Conservation (phyloP, 1,284 basidiomycete genomes). For the Omphalotus olearius region DNA sequence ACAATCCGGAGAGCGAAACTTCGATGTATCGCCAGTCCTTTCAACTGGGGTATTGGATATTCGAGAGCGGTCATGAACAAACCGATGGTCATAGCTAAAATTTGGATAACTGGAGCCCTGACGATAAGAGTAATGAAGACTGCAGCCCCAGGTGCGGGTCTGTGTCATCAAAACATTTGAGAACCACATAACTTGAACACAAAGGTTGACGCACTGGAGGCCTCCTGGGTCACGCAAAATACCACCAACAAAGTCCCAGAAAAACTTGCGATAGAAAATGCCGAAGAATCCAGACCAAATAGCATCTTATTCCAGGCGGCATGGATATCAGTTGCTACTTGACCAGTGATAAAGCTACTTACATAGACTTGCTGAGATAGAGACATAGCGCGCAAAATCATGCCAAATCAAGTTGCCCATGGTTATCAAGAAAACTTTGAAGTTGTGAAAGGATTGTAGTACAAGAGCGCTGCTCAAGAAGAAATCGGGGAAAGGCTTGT, state of each 20-base stretch:
- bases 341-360: conserved; percentile 30
- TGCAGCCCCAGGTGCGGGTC: conserved; percentile 58
- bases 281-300: conserved; percentile 79
- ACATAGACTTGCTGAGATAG: conserved; percentile 74
- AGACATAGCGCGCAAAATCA: conserved; percentile 69
- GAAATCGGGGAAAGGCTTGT: conserved; percentile 15
- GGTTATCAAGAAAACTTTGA: conserved; percentile 17
- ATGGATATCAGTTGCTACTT: conserved; percentile 13
- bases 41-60: conserved; percentile 57
- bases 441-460: conserved; percentile 13
- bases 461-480: conserved; percentile 26
- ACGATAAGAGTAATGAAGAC: conserved; percentile 73
- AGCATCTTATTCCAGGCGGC: conserved; percentile 45
- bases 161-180: conserved; percentile 23
- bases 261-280: conserved; percentile 83
- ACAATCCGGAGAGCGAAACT: conserved; percentile 63
- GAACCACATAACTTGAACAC: not conserved
- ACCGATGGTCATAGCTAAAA: conserved; percentile 57
- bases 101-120: conserved; percentile 68
- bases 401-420: conserved; percentile 88
- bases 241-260: conserved; percentile 81
- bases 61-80: conserved; percentile 62
- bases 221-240: conserved; percentile 72
- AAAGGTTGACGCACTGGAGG: conserved; percentile 58
- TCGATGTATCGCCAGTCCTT: conserved; percentile 54